phyloP scores from a whole-genome alignment of 768 basidiomycete genomes.

The Hypholoma sublateritium region DNA sequence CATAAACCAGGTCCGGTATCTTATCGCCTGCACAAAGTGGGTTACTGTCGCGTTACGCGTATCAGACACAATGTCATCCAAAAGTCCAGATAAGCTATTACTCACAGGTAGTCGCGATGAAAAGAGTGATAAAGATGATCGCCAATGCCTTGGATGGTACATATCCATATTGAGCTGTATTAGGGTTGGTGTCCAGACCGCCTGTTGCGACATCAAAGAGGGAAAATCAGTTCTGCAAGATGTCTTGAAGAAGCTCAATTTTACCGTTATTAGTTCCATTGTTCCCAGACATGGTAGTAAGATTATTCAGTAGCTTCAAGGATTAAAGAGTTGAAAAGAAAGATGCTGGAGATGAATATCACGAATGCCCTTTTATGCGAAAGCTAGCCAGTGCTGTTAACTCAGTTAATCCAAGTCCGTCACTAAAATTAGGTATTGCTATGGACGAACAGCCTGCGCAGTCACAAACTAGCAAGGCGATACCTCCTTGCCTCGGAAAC shows the following conservation, averaged over 20 bases:
- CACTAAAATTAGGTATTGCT: too few relatives aligned
- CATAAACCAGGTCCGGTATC: slow-evolving; percentile 7
- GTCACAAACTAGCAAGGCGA: too few relatives aligned
- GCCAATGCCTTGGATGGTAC: not conserved
- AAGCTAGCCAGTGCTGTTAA: not conserved
- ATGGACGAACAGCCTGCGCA: too few relatives aligned
- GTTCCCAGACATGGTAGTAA: not conserved
- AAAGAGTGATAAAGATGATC: not conserved
- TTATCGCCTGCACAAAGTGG: slow-evolving; percentile 2
- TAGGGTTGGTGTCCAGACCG: not conserved
- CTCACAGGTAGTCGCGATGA: slow-evolving; percentile 1
- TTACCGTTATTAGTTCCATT: not conserved
- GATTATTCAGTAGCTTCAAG: not conserved
- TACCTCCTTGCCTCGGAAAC: too few relatives aligned
- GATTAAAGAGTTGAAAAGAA: not conserved
- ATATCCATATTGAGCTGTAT: slow-evolving; percentile 3
- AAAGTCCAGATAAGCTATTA: not conserved
- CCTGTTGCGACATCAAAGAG: not conserved
- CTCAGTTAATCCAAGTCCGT: too few relatives aligned
- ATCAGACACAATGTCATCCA: not conserved
- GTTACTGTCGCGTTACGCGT: not conserved
- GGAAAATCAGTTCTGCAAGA: not conserved
- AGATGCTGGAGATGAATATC: not conserved
- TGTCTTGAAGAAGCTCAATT: not conserved
- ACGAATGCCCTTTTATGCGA: not conserved